Evolutionary conservation across 768 basidiomycete genomes (phyloP).

Genomic region (Tulasnella sp.): DNA sequence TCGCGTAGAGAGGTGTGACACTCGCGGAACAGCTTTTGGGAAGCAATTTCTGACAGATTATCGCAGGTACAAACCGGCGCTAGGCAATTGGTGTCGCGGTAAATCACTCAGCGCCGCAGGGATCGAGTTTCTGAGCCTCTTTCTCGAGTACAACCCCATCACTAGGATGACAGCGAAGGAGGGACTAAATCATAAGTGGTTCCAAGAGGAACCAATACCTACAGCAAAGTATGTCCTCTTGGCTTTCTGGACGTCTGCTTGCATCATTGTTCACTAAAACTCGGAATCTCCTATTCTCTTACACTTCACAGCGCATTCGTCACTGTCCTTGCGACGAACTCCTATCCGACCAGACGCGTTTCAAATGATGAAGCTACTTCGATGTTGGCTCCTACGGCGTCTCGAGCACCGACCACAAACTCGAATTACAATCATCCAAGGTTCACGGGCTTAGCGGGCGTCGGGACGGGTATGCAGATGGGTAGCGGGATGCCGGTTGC

Average conservation of each 20-base stretch:
- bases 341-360: conserved; percentile 79
- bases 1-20: conserved; percentile 56
- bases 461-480: conserved; percentile 1
- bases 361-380: conserved; percentile 87
- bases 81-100: conserved; percentile 61
- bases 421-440: background rate
- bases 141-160: conserved; percentile 89
- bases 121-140: conserved; percentile 70
- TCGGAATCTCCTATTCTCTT: background rate
- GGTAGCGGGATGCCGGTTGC: background rate
- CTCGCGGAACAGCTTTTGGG: background rate
- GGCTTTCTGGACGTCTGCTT: background rate
- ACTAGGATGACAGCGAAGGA: conserved; percentile 71
- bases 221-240: conserved; percentile 59
- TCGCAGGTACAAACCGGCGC: conserved; percentile 47
- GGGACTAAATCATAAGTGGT: conserved; percentile 82
- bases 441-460: background rate
- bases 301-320: conserved; percentile 68
- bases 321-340: conserved; percentile 46
- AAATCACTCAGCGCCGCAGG: conserved; percentile 36
- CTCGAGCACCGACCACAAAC: conserved; percentile 4
- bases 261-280: background rate
- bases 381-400: conserved; percentile 40
- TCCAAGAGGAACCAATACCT: conserved; percentile 78
- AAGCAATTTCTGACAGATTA: conserved; percentile 14